phyloP scores from a whole-genome alignment of 345 rosid genomes.

The Linum usitatissimum region DNA sequence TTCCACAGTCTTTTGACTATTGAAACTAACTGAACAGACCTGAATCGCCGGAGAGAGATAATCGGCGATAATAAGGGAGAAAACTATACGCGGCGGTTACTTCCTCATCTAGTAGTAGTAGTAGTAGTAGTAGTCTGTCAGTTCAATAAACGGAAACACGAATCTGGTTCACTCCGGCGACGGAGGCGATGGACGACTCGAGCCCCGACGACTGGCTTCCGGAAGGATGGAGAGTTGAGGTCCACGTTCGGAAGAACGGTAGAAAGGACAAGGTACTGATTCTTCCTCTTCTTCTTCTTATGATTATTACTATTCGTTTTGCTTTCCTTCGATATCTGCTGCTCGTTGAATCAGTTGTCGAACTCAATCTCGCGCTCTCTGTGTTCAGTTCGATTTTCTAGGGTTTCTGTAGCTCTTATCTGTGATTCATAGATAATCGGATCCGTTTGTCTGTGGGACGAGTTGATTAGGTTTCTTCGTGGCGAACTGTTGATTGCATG shows the following conservation, averaged over 20 bases:
- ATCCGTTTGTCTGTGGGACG: neutral
- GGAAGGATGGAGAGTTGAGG: constrained; percentile 52
- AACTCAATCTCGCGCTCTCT: neutral
- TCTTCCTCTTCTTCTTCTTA: neutral
- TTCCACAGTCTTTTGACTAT: neutral
- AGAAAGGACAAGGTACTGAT: constrained; percentile 58
- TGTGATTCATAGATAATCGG: neutral
- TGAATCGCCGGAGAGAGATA: neutral
- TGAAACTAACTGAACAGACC: neutral
- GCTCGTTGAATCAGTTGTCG: neutral
- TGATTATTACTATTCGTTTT: neutral
- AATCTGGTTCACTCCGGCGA: neutral
- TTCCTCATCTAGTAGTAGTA: neutral
- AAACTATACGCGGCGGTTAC: neutral
- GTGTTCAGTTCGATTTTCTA: too few species aligned
- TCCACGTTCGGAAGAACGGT: constrained; percentile 46
- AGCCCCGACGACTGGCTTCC: constrained; percentile 35
- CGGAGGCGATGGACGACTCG: constrained; percentile 18
- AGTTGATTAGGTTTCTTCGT: neutral
- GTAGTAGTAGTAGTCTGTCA: neutral
- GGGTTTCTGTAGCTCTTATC: too few species aligned
- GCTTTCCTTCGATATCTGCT: too few species aligned
- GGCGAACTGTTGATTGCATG: neutral
- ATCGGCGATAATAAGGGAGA: too few species aligned
- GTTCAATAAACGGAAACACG: constrained; percentile 1